phyloP scores from a whole-genome alignment of 306 rosid species.

The Lithocarpus polystachyus region DNA sequence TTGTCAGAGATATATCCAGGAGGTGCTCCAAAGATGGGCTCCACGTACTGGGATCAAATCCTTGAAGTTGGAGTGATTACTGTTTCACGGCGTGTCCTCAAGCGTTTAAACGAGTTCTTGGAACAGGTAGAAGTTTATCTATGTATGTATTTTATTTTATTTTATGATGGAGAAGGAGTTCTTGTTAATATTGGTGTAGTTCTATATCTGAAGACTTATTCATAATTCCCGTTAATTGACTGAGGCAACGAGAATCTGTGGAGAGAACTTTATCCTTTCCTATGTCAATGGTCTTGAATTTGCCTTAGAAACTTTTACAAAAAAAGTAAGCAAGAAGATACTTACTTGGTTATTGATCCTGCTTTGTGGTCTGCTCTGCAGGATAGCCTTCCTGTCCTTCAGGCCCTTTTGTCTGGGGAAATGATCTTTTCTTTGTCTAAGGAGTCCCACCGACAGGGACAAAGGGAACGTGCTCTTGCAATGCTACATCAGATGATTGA shows the following conservation, averaged over 20 bases:
- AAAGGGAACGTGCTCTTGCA: conserved; percentile 93
- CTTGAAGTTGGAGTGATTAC: conserved; percentile 84
- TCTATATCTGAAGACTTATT: not conserved
- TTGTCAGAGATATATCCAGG: conserved; percentile 97
- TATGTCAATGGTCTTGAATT: not conserved
- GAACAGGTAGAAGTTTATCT: conserved; percentile 66
- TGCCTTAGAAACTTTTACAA: not conserved
- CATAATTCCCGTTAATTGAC: not conserved
- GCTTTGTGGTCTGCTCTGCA: conserved; percentile 39
- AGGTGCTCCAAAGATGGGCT: conserved; percentile 79
- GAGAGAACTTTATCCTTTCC: not conserved
- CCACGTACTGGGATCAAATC: conserved; percentile 90
- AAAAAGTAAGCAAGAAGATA: not conserved
- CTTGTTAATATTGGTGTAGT: not conserved
- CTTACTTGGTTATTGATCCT: conserved; percentile 28
- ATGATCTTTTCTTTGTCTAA: conserved; percentile 47
- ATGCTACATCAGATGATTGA: conserved; percentile 96
- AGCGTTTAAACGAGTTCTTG: conserved; percentile 76
- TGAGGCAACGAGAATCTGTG: not conserved
- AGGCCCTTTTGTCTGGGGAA: conserved; percentile 75
- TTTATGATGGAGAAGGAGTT: conserved; percentile 18
- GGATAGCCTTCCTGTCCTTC: conserved; percentile 77
- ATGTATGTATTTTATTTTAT: not conserved
- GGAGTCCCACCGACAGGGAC: conserved; percentile 76
- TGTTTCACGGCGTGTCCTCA: conserved; percentile 80